phyloP scores from a whole-genome alignment of 2,329 filamentous ascomycete species.

The Neonectria punicea region DNA sequence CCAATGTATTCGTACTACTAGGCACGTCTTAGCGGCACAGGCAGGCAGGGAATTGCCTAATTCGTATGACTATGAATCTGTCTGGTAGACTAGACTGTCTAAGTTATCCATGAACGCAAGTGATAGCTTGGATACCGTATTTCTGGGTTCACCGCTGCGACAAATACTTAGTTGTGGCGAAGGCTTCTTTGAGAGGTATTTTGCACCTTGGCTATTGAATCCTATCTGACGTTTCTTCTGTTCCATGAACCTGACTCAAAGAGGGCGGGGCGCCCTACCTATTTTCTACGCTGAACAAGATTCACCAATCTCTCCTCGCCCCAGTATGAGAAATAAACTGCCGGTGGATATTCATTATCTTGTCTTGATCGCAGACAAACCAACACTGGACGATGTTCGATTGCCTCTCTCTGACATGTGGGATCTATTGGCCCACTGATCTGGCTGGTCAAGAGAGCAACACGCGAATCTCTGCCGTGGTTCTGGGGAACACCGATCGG shows the following conservation, averaged over 20 bases:
- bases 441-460: constrained; percentile 59
- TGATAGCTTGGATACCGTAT: not conserved
- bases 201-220: not conserved
- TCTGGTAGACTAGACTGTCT: not conserved
- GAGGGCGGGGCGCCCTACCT: not conserved
- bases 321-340: not conserved
- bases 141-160: not conserved
- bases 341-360: not conserved
- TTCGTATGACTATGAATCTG: not conserved
- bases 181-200: not conserved
- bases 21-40: constrained; percentile 5
- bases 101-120: not conserved
- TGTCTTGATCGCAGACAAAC: not conserved
- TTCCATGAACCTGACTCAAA: not conserved
- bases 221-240: not conserved
- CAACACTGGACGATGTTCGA: not conserved
- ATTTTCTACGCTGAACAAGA: not conserved
- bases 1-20: not conserved
- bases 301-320: not conserved
- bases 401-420: not conserved
- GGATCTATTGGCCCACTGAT: not conserved
- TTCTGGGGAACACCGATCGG: constrained; percentile 64
- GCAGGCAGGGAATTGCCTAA: not conserved
- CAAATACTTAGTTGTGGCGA: too few relatives aligned
- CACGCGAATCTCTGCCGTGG: constrained; percentile 69